Percentiles rank a stretch among this genome's conserved stretches.
phyloP scores from a whole-genome alignment of 2,329 filamentous ascomycete genomes.

The Cercospora berteroae region DNA sequence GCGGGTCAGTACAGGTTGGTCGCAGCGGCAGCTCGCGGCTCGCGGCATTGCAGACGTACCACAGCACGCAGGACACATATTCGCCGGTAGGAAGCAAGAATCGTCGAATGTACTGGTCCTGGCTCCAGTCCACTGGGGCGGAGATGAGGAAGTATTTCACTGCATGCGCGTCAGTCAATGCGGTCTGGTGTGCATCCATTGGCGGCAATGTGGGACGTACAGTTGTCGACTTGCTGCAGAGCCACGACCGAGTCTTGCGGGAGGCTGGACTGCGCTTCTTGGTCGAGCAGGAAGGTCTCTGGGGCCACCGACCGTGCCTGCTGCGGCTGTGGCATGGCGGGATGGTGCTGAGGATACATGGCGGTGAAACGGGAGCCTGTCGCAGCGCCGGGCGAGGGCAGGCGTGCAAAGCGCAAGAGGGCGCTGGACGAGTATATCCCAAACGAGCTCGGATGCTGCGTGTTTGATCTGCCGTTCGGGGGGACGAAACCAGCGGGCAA shows the following conservation, averaged over 20 bases:
- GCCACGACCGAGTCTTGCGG: conserved; percentile 96
- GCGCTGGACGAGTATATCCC: conserved; percentile 9
- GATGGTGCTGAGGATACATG: conserved; percentile 59
- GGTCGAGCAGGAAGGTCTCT: conserved; percentile 97
- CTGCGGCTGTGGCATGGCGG: conserved; percentile 77
- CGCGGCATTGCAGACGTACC: conserved; percentile 51
- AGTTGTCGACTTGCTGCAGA: conserved; percentile 95
- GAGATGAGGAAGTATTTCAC: conserved; percentile 99
- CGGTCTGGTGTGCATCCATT: background rate
- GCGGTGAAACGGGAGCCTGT: background rate
- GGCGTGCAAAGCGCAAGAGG: conserved; percentile 3
- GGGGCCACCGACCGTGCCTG: conserved; percentile 71
- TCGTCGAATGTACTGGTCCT: conserved; percentile 92
- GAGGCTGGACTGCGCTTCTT: conserved; percentile 92
- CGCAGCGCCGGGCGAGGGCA: conserved; percentile 5
- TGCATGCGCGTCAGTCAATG: conserved; percentile 46
- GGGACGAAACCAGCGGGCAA: conserved; percentile 14
- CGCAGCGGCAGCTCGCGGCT: conserved; percentile 11
- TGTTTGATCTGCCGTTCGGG: conserved; percentile 13
- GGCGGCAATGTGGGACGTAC: conserved; percentile 55
- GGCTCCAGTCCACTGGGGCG: conserved; percentile 94
- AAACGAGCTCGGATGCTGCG: conserved; percentile 12
- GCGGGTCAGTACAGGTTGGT: conserved; percentile 18
- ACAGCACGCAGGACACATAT: conserved; percentile 97
- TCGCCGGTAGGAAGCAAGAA: conserved; percentile 96